Conservation (phyloP, 345 rosid species). For the Toxicodendron radicans region DNA sequence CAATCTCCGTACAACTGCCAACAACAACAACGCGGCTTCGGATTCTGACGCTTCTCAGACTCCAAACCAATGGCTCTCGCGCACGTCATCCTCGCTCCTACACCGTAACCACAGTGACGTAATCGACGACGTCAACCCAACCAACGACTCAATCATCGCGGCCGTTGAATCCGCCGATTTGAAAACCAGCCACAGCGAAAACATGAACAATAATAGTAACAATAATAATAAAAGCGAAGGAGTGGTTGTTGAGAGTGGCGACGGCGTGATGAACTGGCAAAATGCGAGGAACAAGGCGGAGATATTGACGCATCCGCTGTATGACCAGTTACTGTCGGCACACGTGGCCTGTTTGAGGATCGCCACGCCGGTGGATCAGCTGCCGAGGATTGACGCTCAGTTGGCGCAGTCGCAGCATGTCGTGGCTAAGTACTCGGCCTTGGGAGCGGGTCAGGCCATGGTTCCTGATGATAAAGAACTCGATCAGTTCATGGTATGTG, state of each 20-base stretch:
- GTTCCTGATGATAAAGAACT: constrained; percentile 86
- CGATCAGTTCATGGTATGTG: constrained; percentile 96
- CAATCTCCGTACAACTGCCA: constrained; percentile 62
- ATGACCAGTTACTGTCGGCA: constrained; percentile 88
- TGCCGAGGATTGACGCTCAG: constrained; percentile 96
- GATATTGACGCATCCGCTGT: constrained; percentile 81
- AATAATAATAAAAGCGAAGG: constrained; percentile 42
- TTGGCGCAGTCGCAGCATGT: constrained; percentile 95
- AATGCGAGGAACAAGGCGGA: constrained; percentile 86
- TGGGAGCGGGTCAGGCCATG: constrained; percentile 55
- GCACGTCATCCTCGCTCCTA: constrained; percentile 56
- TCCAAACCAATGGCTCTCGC: constrained; percentile 74
- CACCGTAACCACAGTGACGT: constrained; percentile 54
- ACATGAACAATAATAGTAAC: constrained; percentile 30
- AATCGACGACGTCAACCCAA: constrained; percentile 52
- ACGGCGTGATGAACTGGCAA: constrained; percentile 73
- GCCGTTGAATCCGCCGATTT: constrained; percentile 51
- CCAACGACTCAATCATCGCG: constrained; percentile 45
- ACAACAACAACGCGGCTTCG: constrained; percentile 36
- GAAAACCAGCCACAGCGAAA: constrained; percentile 33
- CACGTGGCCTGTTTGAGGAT: constrained; percentile 88
- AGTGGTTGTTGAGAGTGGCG: constrained; percentile 39
- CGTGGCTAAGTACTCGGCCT: constrained; percentile 78
- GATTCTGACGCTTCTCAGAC: constrained; percentile 38
- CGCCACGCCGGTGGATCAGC: constrained; percentile 94